Base-by-base conservation (phyloP, 106 monocot genomes). In the Triglochin maritima region DNA sequence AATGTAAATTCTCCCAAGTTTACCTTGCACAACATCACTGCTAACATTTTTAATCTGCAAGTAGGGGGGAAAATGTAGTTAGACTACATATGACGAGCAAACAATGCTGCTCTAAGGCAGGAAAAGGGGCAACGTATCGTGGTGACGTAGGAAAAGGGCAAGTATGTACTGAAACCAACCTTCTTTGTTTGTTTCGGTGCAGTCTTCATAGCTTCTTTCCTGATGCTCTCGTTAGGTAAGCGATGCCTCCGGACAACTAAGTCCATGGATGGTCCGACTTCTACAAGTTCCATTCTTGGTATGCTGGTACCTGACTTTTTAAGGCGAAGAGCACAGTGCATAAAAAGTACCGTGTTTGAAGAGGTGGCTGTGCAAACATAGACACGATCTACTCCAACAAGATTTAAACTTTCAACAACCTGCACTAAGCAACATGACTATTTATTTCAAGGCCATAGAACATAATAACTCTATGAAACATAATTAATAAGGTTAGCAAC, bases 261-360 rank as follows among this genome's bases (percentile, higher is more conserved):
- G 47, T 96, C 95, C 87, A 96, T 90, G 6, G 95, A 96, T n/a
- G 95, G 95, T 8, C 95, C 95, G 66, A 96, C 80, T 70, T 96
- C 90, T 4, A 90, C 82, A 67, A 96, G 65, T 54, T 90, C 95
- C 69, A 96, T 86, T 74, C 88, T 77, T 56, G 95, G 95, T 57
- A 88, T 67, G 41, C 79, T 50, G 48, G 95, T 83, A 44, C 90
- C 95, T 0, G 90, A 96, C 74, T 68, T 87, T 77, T 86, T 90
- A 43, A 96, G 84, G 14, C 90, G 74, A 29, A 96, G 71, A 50
- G 85, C 90, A 74, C 90, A 96, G 61, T 88, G 95, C 48, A 70
- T 81, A 69, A 96, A 74, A 15, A 82, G 62, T 4, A 96, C 85
- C 3, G 77, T 87, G 41, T 67, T 85, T 8, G 87, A 65, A 60